Evolutionary conservation across 75 land plant genomes (phyloP), one percentile per base, ranked within the genome.

Genomic region (Sequoia sempervirens): DNA sequence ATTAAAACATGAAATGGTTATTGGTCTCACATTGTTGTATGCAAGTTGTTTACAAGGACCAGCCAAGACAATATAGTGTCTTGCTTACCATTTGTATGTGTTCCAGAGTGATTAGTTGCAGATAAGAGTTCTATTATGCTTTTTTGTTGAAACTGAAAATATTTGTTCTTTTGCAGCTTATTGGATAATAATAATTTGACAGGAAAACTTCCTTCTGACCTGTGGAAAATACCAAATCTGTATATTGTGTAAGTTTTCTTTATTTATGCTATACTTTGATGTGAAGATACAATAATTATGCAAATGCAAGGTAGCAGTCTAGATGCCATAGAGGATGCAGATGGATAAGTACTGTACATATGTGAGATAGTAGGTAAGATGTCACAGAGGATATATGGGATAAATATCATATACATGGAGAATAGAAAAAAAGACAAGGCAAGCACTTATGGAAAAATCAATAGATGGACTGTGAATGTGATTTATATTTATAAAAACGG

Each of bases 121-220:
- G 79, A 23, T 26, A 18, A 79, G 5, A 54, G 41, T 17, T 20
- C 82, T 26, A 4, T 45, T 26, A 5, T 20, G 30, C 75, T n/a
- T 56, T n/a, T 75, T 43, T 18, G 66, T 45, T 28, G 28, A 11
- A 47, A 66, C 37, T 79, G 17, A 40, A 84, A 61, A 53, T 14
- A 68, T 78, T 61, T 45, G 61, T 78, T 69, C 68, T 26, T 32
- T 56, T 90, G 86, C 94, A 96, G 98, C 68, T 69, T 96, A 41
- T 64, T 96, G 83, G 98, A 96, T 86, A 96, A 96, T 79, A 96
- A 96, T 81, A 91, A 96, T 78, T 86, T 96, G 52, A 85, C 89
- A 40, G 95, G 98, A 32, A 45, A 84, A 43, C 91, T 96, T 85
- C 98, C 98, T 80, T 85, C 87, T 23, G 93, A 94, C 69, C 53